phyloP scores from a whole-genome alignment of 805 yeast genomes.

The Candida nemodendra region DNA sequence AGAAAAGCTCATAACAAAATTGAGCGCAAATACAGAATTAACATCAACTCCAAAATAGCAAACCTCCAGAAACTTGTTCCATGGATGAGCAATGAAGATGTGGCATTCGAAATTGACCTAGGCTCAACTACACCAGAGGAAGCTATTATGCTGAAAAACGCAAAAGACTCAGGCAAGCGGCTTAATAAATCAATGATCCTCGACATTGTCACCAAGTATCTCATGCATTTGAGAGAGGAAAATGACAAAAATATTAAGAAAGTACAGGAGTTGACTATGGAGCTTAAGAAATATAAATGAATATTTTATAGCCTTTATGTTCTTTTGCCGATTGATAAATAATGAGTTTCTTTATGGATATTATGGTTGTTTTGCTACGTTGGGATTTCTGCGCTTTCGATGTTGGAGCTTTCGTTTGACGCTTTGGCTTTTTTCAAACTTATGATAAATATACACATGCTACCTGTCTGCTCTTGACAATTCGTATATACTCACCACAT shows the following conservation, averaged over 20 bases:
- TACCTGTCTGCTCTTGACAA: too few species aligned
- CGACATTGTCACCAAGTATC: constrained; percentile 66
- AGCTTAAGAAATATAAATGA: constrained; percentile 17
- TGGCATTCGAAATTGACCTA: constrained; percentile 59
- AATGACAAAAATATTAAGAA: constrained; percentile 33
- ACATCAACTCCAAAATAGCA: constrained; percentile 70
- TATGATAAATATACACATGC: too few species aligned
- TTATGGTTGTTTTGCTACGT: too few species aligned
- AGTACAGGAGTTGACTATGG: constrained; percentile 28
- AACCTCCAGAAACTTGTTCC: constrained; percentile 67
- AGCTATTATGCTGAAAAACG: constrained; percentile 5
- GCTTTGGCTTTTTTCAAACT: too few species aligned
- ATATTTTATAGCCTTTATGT: too few species aligned
- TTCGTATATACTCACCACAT: too few species aligned
- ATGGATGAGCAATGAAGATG: constrained; percentile 59
- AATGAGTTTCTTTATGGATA: too few species aligned
- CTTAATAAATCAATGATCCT: constrained; percentile 66
- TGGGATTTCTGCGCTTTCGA: too few species aligned
- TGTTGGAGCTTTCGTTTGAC: too few species aligned
- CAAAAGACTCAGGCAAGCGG: constrained; percentile 33
- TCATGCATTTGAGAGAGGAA: constrained; percentile 50
- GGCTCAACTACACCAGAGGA: constrained; percentile 4
- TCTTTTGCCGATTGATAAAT: too few species aligned
- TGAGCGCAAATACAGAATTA: constrained; percentile 68
- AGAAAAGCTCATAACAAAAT: constrained; percentile 72